Conservation (phyloP, 2,329 filamentous ascomycete species). For the Colletotrichum endophyticum region DNA sequence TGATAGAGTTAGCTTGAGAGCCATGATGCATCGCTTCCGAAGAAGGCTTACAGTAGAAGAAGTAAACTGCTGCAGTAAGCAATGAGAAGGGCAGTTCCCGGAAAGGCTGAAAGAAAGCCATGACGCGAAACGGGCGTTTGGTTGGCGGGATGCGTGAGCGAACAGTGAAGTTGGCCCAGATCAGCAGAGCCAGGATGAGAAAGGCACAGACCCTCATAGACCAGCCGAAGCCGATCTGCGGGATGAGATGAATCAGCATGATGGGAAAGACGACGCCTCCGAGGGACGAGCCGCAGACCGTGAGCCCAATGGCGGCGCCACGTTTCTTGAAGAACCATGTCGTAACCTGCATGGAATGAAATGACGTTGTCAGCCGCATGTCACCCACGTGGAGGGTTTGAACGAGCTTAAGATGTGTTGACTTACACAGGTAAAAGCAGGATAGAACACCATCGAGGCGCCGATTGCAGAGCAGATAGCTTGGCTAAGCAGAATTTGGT, state of each 20-base stretch:
- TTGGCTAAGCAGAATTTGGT: slow-evolving; percentile 43
- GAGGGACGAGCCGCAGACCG: slow-evolving; percentile 29
- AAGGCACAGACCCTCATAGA: slow-evolving; percentile 42
- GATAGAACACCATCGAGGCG: slow-evolving; percentile 34
- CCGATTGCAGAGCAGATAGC: slow-evolving; percentile 40
- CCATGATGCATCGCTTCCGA: neutral
- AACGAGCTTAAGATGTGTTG: rapidly evolving
- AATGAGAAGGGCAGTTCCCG: slow-evolving; percentile 32
- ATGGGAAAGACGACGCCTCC: slow-evolving; percentile 46
- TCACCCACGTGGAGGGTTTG: neutral
- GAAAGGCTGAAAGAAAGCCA: slow-evolving; percentile 33
- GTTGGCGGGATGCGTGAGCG: slow-evolving; percentile 28
- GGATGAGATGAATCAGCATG: slow-evolving; percentile 39
- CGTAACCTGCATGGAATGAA: neutral
- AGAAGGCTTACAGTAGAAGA: slow-evolving; percentile 23
- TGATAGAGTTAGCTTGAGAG: neutral
- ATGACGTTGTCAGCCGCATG: neutral
- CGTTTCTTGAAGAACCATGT: slow-evolving; percentile 28
- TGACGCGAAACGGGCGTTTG: slow-evolving; percentile 19
- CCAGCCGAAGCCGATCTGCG: slow-evolving; percentile 39
- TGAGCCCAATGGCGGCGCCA: slow-evolving; percentile 30
- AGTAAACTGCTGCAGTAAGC: slow-evolving; percentile 32
- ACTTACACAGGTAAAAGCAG: neutral
- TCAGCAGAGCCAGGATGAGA: slow-evolving; percentile 35
- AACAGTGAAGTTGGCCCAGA: slow-evolving; percentile 31